phyloP scores from a whole-genome alignment of 2,329 filamentous ascomycete genomes.

The Aspergillus fumigatiaffinis region DNA sequence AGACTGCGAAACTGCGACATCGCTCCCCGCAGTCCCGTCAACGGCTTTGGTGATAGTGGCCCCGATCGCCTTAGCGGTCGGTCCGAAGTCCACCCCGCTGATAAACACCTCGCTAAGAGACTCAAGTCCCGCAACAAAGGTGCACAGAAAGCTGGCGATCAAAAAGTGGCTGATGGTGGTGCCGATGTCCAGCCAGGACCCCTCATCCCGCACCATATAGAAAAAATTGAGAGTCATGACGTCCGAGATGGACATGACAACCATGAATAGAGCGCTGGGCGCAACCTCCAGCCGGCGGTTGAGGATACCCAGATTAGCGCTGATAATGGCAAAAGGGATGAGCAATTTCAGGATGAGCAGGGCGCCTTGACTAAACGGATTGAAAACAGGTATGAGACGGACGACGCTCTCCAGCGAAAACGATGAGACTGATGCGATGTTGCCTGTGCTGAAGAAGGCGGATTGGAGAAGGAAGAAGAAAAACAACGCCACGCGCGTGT shows the following conservation, averaged over 20 bases:
- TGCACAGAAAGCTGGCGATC: conserved; percentile 82
- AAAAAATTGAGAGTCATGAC: conserved; percentile 94
- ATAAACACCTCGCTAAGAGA: conserved; percentile 80
- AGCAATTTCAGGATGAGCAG: conserved; percentile 85
- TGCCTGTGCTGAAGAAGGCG: conserved; percentile 95
- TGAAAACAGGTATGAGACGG: conserved; percentile 85
- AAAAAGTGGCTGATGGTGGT: conserved; percentile 94
- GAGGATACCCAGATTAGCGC: conserved; percentile 87
- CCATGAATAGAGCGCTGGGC: conserved; percentile 86
- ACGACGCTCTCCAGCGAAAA: conserved; percentile 90
- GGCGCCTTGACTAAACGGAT: conserved; percentile 85
- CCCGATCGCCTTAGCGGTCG: conserved; percentile 11
- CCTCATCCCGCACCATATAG: conserved; percentile 94
- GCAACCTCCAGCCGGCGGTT: conserved; percentile 80
- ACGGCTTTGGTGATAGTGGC: conserved; percentile 18
- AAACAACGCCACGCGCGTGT: conserved; percentile 84
- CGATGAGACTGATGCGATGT: conserved; percentile 87
- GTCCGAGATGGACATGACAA: conserved; percentile 87
- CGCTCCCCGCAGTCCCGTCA: conserved; percentile 17
- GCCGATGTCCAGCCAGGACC: conserved; percentile 95
- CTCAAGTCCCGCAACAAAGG: conserved; percentile 87
- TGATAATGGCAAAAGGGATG: conserved; percentile 88
- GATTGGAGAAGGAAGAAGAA: conserved; percentile 94
- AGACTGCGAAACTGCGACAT: not conserved
- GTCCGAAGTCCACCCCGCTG: conserved; percentile 63